Conservation (phyloP, 2,329 filamentous ascomycete species). For the Alternaria ventricosa region DNA sequence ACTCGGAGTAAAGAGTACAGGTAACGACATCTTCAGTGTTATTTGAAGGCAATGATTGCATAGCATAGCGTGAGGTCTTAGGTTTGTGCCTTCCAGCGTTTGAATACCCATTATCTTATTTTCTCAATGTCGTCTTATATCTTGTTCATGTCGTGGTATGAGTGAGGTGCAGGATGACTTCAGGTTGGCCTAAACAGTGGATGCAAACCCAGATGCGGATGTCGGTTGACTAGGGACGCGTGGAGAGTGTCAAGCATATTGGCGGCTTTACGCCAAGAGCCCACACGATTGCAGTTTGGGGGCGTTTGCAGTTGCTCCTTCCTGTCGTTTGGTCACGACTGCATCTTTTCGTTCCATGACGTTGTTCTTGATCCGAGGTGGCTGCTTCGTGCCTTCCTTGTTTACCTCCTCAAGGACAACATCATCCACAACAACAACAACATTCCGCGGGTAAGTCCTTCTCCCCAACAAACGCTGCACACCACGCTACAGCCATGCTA, state of each 20-base stretch:
- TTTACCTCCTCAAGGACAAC: conserved; percentile 16
- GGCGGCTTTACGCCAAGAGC: neutral
- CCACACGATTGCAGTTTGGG: neutral
- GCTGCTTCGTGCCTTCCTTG: conserved; percentile 24
- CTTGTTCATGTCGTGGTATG: neutral
- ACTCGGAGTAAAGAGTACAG: conserved; percentile 43
- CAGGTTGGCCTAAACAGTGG: neutral
- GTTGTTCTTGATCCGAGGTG: conserved; percentile 9
- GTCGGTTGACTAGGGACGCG: neutral
- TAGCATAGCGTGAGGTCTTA: neutral
- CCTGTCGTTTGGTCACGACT: neutral
- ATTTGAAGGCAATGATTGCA: neutral
- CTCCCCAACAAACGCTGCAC: conserved; percentile 3
- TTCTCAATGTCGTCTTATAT: neutral
- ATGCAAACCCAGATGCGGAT: neutral
- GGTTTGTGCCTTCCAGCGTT: neutral
- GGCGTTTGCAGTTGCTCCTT: neutral
- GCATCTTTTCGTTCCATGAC: conserved; percentile 10
- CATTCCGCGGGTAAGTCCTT: conserved; percentile 22
- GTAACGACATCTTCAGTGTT: neutral
- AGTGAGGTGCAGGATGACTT: too few relatives aligned
- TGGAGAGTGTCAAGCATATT: neutral
- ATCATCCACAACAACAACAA: conserved; percentile 8
- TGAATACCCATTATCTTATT: neutral
- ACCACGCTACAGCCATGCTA: conserved; percentile 40